Percentiles rank a stretch among this genome's conserved stretches.
These are phyloP conservation scores for Ceratobasidium sp. DNA, from an alignment of 1,284 basidiomycete species.

Conservation along the genomic window DNA sequence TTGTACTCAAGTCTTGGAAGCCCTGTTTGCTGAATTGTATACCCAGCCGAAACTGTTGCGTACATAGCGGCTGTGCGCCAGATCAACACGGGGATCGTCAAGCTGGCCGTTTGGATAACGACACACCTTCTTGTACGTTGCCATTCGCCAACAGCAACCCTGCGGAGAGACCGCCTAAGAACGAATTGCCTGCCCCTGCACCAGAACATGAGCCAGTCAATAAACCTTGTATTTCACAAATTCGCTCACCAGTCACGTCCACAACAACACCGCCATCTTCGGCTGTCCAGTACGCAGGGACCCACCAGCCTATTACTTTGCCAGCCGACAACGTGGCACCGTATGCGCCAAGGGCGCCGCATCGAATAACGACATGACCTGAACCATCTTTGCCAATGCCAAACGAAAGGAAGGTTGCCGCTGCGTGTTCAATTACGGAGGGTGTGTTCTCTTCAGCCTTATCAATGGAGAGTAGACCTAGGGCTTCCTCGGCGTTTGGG, in stretches of 20 bases:
- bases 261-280: conserved; percentile 63
- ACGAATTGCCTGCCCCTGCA: conserved; percentile 86
- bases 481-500: conserved; percentile 81
- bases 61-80: conserved; percentile 69
- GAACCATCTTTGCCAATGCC: conserved; percentile 63
- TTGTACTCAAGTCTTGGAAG: conserved; percentile 63
- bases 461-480: conserved; percentile 65
- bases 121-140: conserved; percentile 71
- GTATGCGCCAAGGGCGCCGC: conserved; percentile 81
- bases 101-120: not conserved
- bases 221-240: conserved; percentile 13
- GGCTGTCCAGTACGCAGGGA: conserved; percentile 77
- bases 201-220: not conserved
- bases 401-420: conserved; percentile 65
- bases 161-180: conserved; percentile 84
- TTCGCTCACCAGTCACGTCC: conserved; percentile 81
- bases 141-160: conserved; percentile 69
- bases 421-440: conserved; percentile 69
- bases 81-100: not conserved
- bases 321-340: conserved; percentile 59
- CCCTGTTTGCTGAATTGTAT: conserved; percentile 83
- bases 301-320: conserved; percentile 66
- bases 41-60: conserved; percentile 83
- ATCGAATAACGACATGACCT: conserved; percentile 77
- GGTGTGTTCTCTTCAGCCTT: conserved; percentile 53